Percentiles rank a stretch among this genome's conserved stretches.
Conservation (phyloP, 192 early-diverging fungal genomes). For the Linnemannia zychae region DNA sequence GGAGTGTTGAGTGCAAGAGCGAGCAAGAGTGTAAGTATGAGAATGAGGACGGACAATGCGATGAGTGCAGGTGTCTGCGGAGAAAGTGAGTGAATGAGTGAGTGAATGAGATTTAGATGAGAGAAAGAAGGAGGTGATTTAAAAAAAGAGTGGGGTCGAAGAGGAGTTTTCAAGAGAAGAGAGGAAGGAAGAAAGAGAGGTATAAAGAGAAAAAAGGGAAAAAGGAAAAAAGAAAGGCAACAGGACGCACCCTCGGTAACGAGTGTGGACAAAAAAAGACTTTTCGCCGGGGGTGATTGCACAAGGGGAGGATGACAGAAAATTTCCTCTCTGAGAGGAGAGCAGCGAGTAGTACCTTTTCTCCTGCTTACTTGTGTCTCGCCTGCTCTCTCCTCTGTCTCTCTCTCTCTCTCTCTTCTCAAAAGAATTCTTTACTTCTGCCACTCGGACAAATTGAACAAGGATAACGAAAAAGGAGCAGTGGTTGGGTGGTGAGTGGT, state of each 20-base stretch:
- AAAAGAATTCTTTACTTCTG: no score
- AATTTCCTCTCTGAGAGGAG: slow-evolving; percentile 3
- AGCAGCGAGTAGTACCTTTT: neutral
- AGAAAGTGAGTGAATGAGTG: slow-evolving; percentile 1
- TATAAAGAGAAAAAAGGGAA: neutral
- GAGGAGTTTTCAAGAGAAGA: neutral
- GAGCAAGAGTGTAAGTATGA: neutral
- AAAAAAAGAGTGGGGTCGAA: neutral
- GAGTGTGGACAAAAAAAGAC: neutral
- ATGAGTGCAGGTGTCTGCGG: neutral
- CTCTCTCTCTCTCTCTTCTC: neutral
- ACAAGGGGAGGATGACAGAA: neutral
- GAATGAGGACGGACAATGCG: neutral
- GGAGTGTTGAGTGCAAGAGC: neutral
- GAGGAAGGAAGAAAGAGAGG: neutral
- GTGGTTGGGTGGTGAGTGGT: no score
- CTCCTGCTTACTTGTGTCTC: neutral
- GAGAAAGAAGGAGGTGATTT: neutral
- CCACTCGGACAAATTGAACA: no score
- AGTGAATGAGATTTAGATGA: neutral
- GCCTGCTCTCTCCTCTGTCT: neutral
- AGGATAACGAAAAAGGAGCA: no score
- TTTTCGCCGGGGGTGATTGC: neutral
- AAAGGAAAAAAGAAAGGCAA: neutral
- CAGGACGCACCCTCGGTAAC: slow-evolving; percentile 18